Evolutionary conservation across 1,284 basidiomycete species (phyloP), one percentile per base, ranked within the genome.

Genomic region (Tilletia caries): DNA sequence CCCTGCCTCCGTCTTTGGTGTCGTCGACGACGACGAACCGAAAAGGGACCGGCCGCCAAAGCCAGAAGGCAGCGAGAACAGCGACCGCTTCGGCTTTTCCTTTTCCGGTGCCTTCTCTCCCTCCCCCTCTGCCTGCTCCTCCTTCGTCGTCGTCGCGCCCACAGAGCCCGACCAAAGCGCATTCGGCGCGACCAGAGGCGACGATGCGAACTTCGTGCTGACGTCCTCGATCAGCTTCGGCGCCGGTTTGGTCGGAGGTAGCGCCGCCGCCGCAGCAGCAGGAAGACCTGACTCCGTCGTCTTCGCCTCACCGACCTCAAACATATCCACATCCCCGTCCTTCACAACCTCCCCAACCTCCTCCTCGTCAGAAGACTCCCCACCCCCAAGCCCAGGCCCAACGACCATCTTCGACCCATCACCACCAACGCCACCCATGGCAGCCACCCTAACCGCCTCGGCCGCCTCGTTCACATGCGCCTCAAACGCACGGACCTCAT

Each of bases 401-500:
- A 18, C 23, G 10, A 20, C 46, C 25, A 20, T 43, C 23, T 23
- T 33, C n/a, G 37, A 3, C 27, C 34, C 33, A n/a, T 27, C 5
- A 29, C 33, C 20, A 1, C 27, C n/a, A 20, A 13, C 52, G 33
- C n/a, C 29, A 1, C 43, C 32, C 43, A 44, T 54, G 5, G 29
- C 54, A 12, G 43, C 44, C 50, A 52, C 8, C 27, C 27, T 60
- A 6, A 48, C 25, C 20, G 46, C 34, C 50, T 67, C 48, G 13
- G 46, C 67, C n/a, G 32, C 67, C 25, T 54, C 48, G 1, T 29
- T 60, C 20, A 15, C 32, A n/a, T 67, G 15, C 46, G 66, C 23
- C 37, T 75, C 58, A 70, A 73, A 81, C 25, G 64, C 75, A 6
- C 54, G 52, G 2, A 75, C 54, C 69, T 82, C 79, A 0, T 50